phyloP scores from a whole-genome alignment of 495 filamentous ascomycete genomes.

The Annulohypoxylon nitens region DNA sequence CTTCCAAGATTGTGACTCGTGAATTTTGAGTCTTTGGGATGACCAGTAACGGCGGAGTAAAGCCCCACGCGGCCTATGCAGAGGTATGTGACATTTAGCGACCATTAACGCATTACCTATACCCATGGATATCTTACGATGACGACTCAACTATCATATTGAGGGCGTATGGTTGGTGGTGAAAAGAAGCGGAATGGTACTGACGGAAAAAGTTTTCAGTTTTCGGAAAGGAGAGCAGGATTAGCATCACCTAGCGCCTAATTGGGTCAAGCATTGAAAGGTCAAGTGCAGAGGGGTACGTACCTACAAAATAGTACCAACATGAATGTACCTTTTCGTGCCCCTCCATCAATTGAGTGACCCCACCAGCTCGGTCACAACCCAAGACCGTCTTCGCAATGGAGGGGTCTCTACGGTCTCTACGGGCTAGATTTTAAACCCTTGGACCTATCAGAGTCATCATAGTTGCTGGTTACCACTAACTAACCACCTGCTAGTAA shows the following conservation, averaged over 20 bases:
- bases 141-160: neutral
- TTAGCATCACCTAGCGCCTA: constrained; percentile 18
- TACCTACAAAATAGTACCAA: neutral
- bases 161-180: neutral
- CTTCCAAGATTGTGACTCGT: neutral
- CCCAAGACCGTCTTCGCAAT: neutral
- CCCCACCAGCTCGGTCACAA: neutral
- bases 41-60: constrained; percentile 22
- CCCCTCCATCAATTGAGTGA: constrained; percentile 11
- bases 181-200: neutral
- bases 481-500: neutral
- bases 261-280: constrained; percentile 14
- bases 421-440: neutral
- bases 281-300: neutral
- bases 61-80: constrained; percentile 20
- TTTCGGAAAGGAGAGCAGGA: neutral
- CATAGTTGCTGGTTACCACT: neutral
- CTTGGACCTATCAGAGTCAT: constrained; percentile 4
- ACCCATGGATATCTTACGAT: constrained; percentile 25
- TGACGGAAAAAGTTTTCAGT: constrained; percentile 10
- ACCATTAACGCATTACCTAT: constrained; percentile 23
- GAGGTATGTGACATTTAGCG: constrained; percentile 26
- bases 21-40: neutral
- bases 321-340: neutral
- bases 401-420: too few relatives aligned